Conservation (phyloP, 1,284 basidiomycete genomes). For the Thecaphora frezii region DNA sequence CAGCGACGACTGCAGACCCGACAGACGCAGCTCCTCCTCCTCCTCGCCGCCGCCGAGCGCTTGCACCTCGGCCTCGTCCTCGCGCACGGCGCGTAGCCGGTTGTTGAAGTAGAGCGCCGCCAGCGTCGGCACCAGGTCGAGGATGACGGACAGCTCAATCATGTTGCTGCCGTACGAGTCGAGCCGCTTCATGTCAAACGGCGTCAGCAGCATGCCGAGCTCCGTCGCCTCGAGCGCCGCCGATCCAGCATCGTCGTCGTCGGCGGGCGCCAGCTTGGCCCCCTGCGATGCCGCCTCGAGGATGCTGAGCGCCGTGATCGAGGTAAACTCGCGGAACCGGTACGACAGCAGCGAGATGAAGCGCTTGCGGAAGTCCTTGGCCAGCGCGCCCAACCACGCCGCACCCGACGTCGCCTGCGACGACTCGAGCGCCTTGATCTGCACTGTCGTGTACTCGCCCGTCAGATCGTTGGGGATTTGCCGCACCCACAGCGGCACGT, state of each 20-base stretch:
- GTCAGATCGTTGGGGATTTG: slow-evolving; percentile 94
- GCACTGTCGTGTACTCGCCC: slow-evolving; percentile 93
- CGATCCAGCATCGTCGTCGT: slow-evolving; percentile 4
- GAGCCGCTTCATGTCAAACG: slow-evolving; percentile 93
- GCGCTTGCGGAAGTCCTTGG: slow-evolving; percentile 88
- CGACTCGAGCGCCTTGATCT: slow-evolving; percentile 67
- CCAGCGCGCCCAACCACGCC: slow-evolving; percentile 86
- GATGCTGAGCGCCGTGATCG: slow-evolving; percentile 81
- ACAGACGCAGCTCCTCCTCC: slow-evolving; percentile 39
- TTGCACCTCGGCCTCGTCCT: slow-evolving; percentile 38
- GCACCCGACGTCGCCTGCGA: slow-evolving; percentile 60
- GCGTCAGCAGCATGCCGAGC: slow-evolving; percentile 74
- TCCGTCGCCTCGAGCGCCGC: slow-evolving; percentile 65
- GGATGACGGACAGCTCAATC: slow-evolving; percentile 92
- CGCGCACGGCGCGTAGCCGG: slow-evolving; percentile 47
- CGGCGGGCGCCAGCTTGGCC: slow-evolving; percentile 51
- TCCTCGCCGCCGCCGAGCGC: slow-evolving; percentile 28
- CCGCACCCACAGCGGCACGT: slow-evolving; percentile 85
- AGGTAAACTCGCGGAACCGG: slow-evolving; percentile 90
- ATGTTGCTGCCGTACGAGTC: slow-evolving; percentile 94
- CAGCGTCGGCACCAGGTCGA: slow-evolving; percentile 84
- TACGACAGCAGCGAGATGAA: slow-evolving; percentile 88
- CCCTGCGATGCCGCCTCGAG: slow-evolving; percentile 79
- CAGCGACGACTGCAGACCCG: slow-evolving; percentile 46
- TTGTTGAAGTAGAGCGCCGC: slow-evolving; percentile 81